These are phyloP conservation scores for Skeletonema potamos DNA, from an alignment of 108 stramenopile species.

Conservation along the genomic window DNA sequence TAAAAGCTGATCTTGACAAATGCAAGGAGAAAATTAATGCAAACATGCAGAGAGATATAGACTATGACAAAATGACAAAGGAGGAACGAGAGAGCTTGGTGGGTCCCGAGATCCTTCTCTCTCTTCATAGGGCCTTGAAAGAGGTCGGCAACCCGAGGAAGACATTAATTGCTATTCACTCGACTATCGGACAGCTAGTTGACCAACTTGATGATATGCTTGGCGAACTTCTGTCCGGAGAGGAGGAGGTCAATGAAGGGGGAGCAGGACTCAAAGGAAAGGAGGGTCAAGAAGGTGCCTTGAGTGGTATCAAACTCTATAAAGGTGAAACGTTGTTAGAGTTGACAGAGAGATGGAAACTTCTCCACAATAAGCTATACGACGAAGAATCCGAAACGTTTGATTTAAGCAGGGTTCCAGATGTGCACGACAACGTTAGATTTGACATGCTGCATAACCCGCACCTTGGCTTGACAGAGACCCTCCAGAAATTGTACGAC, in stretches of 20 bases:
- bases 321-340: conserved; percentile 93
- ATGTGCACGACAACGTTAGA: conserved; percentile 83
- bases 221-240: conserved; percentile 63
- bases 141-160: conserved; percentile 89
- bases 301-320: conserved; percentile 88
- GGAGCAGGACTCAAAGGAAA: conserved; percentile 81
- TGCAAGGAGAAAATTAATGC: conserved; percentile 83
- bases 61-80: conserved; percentile 59
- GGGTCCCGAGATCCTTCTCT: conserved; percentile 74
- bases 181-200: conserved; percentile 82
- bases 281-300: conserved; percentile 73
- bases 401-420: conserved; percentile 93
- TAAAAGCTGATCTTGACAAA: conserved; percentile 82
- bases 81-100: conserved; percentile 69
- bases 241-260: conserved; percentile 76
- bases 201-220: conserved; percentile 89
- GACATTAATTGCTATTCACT: conserved; percentile 73
- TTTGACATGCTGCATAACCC: conserved; percentile 91
- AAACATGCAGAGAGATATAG: conserved; percentile 84
- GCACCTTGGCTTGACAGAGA: conserved; percentile 77
- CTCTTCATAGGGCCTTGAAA: conserved; percentile 78
- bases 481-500: conserved; percentile 84
- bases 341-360: conserved; percentile 93
- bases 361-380: conserved; percentile 86
- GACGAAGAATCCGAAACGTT: conserved; percentile 82